A percentile compares a stretch with the other conserved stretches of the same genome.
Conservation (phyloP, 805 yeast species). For the Wickerhamiella kazuoi region DNA sequence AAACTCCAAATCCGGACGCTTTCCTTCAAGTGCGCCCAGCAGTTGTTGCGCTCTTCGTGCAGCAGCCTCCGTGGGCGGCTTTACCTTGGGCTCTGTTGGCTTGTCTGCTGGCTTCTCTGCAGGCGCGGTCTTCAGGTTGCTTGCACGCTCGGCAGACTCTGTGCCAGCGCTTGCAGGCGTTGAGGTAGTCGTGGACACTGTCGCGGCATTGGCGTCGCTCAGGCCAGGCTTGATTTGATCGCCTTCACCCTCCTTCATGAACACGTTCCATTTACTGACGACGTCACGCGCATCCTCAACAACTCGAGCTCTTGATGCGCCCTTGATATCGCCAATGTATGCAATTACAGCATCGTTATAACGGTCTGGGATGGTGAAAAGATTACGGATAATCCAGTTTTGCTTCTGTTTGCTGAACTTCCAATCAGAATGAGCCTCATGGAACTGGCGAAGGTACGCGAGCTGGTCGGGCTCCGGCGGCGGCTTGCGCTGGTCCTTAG, state of each 20-base stretch:
- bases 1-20: slow-evolving; percentile 7
- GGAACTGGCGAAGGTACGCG: slow-evolving; percentile 41
- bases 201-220: too few relatives aligned
- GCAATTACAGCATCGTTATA: slow-evolving; percentile 34
- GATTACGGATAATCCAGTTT: slow-evolving; percentile 61
- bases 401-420: slow-evolving; percentile 77
- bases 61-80: slow-evolving; percentile 10
- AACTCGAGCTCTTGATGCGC: slow-evolving; percentile 47
- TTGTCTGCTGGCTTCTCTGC: slow-evolving; percentile 6
- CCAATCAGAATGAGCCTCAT: slow-evolving; percentile 44
- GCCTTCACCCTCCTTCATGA: slow-evolving; percentile 22
- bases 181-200: too few relatives aligned
- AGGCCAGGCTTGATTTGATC: too few relatives aligned
- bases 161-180: neutral
- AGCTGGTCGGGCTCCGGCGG: slow-evolving; percentile 68
- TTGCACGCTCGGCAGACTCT: neutral
- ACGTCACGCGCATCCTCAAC: slow-evolving; percentile 31
- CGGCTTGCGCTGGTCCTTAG: slow-evolving; percentile 46
- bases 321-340: slow-evolving; percentile 48
- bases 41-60: slow-evolving; percentile 12
- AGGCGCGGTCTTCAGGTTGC: neutral
- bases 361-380: slow-evolving; percentile 28
- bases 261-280: slow-evolving; percentile 39
- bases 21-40: slow-evolving; percentile 8
- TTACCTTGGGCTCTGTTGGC: slow-evolving; percentile 1